Conservation (phyloP, 768 basidiomycete species). For the Tricholoma flavovirens region DNA sequence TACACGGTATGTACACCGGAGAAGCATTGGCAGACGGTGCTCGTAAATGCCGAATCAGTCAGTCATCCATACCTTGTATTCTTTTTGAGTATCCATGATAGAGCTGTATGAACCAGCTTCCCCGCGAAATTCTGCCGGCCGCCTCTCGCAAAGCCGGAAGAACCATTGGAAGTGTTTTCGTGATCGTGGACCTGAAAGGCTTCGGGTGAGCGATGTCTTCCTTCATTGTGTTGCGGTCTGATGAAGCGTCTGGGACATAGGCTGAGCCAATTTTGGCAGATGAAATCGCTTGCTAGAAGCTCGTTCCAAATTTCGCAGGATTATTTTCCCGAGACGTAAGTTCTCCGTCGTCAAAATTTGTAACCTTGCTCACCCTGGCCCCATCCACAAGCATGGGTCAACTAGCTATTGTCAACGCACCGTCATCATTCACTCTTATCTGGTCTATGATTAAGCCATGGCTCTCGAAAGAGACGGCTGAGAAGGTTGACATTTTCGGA, state of each 20-base stretch:
- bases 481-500: slow-evolving; percentile 64
- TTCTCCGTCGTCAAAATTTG: background rate
- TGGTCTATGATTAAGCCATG: slow-evolving; percentile 67
- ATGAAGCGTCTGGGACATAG: slow-evolving; percentile 26
- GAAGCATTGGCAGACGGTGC: slow-evolving; percentile 54
- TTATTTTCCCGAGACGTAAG: slow-evolving; percentile 73
- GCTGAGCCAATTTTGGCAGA: slow-evolving; percentile 68
- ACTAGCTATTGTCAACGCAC: slow-evolving; percentile 66
- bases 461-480: slow-evolving; percentile 66
- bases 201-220: slow-evolving; percentile 45
- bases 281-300: slow-evolving; percentile 54
- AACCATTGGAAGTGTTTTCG: slow-evolving; percentile 45
- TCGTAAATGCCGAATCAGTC: slow-evolving; percentile 60
- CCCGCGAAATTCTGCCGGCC: slow-evolving; percentile 64
- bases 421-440: slow-evolving; percentile 65
- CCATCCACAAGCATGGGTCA: slow-evolving; percentile 58
- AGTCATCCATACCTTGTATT: slow-evolving; percentile 6
- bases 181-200: slow-evolving; percentile 66
- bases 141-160: slow-evolving; percentile 50
- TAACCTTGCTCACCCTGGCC: background rate
- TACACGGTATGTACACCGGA: slow-evolving; percentile 54
- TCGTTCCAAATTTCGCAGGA: slow-evolving; percentile 76
- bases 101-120: slow-evolving; percentile 28
- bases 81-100: background rate
- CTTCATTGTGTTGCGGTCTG: background rate